Evolutionary conservation across 2,329 filamentous ascomycete genomes (phyloP).

Genomic region (Epichloe gansuensis): DNA sequence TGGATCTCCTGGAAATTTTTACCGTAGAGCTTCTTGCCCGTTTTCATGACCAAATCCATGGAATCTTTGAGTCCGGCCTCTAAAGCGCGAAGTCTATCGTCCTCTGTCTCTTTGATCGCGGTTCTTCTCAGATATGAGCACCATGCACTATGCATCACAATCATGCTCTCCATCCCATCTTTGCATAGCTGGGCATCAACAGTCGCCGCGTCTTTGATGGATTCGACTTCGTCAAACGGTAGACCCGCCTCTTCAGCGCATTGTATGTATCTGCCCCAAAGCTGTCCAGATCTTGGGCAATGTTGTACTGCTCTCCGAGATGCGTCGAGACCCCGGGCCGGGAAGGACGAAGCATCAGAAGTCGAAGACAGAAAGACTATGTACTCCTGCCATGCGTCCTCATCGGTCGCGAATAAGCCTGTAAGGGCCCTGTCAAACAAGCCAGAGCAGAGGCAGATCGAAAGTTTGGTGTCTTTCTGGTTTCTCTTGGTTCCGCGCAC

Average conservation of each 20-base stretch:
- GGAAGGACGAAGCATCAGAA: conserved; percentile 25
- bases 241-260: conserved; percentile 68
- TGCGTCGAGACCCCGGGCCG: conserved; percentile 48
- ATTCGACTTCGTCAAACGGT: conserved; percentile 69
- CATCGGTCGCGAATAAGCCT: conserved; percentile 57
- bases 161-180: conserved; percentile 73
- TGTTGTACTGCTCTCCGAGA: conserved; percentile 76
- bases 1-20: conserved; percentile 68
- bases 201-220: conserved; percentile 86
- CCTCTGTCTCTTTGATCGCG: conserved; percentile 62
- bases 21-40: conserved; percentile 63
- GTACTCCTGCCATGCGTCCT: conserved; percentile 73
- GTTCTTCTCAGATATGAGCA: conserved; percentile 84
- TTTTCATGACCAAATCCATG: conserved; percentile 73
- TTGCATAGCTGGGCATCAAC: conserved; percentile 74
- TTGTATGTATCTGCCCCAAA: conserved; percentile 86
- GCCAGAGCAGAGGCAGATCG: conserved; percentile 43
- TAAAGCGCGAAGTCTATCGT: conserved; percentile 79
- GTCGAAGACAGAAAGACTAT: conserved; percentile 56
- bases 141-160: conserved; percentile 90
- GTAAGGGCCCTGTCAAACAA: conserved; percentile 69
- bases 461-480: conserved; percentile 30
- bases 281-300: conserved; percentile 80
- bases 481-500: conserved; percentile 44
- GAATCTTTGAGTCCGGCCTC: conserved; percentile 81